Evolutionary conservation across 1,284 basidiomycete genomes (phyloP).

Genomic region (Naganishia liquefaciens): DNA sequence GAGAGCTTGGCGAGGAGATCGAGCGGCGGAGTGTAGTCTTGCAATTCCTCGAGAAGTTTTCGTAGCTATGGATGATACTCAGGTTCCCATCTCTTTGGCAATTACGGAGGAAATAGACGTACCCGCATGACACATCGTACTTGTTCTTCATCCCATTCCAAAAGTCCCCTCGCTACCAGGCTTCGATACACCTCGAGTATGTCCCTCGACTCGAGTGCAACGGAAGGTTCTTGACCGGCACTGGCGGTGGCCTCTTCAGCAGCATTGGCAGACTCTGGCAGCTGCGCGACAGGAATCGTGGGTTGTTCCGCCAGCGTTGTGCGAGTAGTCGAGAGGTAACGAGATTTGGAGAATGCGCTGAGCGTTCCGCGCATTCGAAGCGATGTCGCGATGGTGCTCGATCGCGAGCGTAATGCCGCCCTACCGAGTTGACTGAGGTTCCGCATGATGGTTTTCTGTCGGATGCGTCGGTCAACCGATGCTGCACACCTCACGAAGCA

Average conservation of each 20-base stretch:
- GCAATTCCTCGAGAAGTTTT: conserved; percentile 44
- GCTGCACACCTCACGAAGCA: too few species aligned
- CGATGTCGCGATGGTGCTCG: neutral
- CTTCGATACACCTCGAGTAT: conserved; percentile 59
- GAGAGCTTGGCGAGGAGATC: conserved; percentile 48
- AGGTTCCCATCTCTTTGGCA: neutral
- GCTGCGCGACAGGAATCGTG: neutral
- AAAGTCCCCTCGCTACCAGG: conserved; percentile 59
- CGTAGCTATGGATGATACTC: conserved; percentile 44
- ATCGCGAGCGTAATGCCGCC: neutral
- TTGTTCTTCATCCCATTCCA: conserved; percentile 67
- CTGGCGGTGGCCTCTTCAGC: neutral
- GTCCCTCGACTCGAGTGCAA: conserved; percentile 48
- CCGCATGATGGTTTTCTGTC: neutral
- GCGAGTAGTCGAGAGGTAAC: neutral
- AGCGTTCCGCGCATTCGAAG: neutral
- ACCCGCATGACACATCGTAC: conserved; percentile 66
- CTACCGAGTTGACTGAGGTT: neutral
- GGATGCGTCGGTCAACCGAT: too few species aligned
- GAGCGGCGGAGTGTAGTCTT: conserved; percentile 49
- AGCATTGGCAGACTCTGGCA: neutral
- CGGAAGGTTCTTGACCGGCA: too few species aligned
- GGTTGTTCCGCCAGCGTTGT: neutral
- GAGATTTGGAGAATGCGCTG: neutral
- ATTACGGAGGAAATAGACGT: conserved; percentile 33